Conservation (phyloP, 768 basidiomycete genomes). For the Boletus vinaceobasis region DNA sequence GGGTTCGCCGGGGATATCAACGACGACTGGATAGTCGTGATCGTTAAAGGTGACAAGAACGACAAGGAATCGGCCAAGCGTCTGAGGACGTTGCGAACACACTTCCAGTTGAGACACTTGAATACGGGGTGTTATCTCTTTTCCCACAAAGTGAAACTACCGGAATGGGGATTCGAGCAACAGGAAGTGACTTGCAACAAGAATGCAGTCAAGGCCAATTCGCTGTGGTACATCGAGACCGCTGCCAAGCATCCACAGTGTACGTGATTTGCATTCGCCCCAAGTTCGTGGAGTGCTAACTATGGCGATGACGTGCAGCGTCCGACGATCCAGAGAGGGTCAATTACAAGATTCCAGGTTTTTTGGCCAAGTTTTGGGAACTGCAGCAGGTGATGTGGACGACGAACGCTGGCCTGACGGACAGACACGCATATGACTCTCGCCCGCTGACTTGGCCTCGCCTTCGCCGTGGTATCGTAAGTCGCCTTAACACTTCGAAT, state of each 20-base stretch:
- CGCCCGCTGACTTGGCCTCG: conserved; percentile 92
- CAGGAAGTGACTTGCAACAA: conserved; percentile 99
- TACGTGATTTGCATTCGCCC: conserved; percentile 38
- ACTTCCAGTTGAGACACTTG: conserved; percentile 79
- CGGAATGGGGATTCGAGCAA: conserved; percentile 97
- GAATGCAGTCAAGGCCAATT: conserved; percentile 86
- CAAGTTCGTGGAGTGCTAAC: not conserved
- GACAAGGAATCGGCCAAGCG: conserved; percentile 69
- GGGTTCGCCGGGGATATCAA: conserved; percentile 87
- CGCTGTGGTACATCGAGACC: conserved; percentile 93
- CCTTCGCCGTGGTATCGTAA: conserved; percentile 87
- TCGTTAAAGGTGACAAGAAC: conserved; percentile 61
- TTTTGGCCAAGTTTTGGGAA: conserved; percentile 88
- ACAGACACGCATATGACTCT: conserved; percentile 93
- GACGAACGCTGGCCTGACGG: conserved; percentile 93
- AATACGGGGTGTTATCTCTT: conserved; percentile 95
- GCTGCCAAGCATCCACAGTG: conserved; percentile 60
- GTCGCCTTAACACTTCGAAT: conserved; percentile 27
- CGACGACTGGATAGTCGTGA: conserved; percentile 91
- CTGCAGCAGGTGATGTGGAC: conserved; percentile 95
- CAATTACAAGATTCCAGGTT: conserved; percentile 88
- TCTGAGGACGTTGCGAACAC: conserved; percentile 74
- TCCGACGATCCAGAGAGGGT: conserved; percentile 69
- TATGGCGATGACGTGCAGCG: conserved; percentile 43
- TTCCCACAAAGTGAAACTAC: conserved; percentile 96